These are phyloP conservation scores for Sarcodon sp. DNA, from an alignment of 768 basidiomycete species.

Conservation along the genomic window DNA sequence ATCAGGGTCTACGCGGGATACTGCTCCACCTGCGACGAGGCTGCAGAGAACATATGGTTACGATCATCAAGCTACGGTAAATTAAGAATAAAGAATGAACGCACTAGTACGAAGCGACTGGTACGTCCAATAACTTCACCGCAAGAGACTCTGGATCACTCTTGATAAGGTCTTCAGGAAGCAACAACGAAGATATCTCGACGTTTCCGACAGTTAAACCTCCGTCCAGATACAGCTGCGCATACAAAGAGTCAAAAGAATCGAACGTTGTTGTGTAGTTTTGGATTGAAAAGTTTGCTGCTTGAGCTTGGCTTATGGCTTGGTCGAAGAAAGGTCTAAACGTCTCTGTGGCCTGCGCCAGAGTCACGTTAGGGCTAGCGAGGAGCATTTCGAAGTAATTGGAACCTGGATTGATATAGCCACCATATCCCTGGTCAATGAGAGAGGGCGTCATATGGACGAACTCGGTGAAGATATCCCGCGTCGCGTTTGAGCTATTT, in stretches of 20 bases:
- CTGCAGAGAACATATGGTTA: slow-evolving; percentile 12
- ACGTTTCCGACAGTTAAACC: too few species aligned
- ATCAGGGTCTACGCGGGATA: slow-evolving; percentile 21
- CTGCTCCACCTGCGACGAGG: slow-evolving; percentile 30
- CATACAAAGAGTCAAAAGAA: slow-evolving; percentile 7
- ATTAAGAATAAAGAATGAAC: neutral
- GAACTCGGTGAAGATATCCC: slow-evolving; percentile 21
- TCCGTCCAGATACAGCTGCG: too few species aligned
- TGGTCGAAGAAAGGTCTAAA: slow-evolving; percentile 20
- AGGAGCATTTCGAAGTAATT: slow-evolving; percentile 11
- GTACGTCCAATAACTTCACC: slow-evolving; percentile 4
- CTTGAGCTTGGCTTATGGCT: slow-evolving; percentile 1
- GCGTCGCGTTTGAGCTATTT: slow-evolving; percentile 1
- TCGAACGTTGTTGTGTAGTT: slow-evolving; percentile 7
- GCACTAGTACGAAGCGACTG: slow-evolving; percentile 6
- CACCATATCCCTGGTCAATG: slow-evolving; percentile 30
- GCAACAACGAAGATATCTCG: slow-evolving; percentile 11
- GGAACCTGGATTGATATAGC: slow-evolving; percentile 1
- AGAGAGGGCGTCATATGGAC: slow-evolving; percentile 20
- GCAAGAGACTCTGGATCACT: slow-evolving; percentile 3
- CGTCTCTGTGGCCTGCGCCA: slow-evolving; percentile 19
- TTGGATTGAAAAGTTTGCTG: neutral
- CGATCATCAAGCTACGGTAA: neutral
- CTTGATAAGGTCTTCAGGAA: slow-evolving; percentile 9
- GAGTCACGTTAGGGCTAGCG: slow-evolving; percentile 22